Evolutionary conservation across 1,139 yeast genomes (phyloP).

Genomic region (Diutina neorugosa): DNA sequence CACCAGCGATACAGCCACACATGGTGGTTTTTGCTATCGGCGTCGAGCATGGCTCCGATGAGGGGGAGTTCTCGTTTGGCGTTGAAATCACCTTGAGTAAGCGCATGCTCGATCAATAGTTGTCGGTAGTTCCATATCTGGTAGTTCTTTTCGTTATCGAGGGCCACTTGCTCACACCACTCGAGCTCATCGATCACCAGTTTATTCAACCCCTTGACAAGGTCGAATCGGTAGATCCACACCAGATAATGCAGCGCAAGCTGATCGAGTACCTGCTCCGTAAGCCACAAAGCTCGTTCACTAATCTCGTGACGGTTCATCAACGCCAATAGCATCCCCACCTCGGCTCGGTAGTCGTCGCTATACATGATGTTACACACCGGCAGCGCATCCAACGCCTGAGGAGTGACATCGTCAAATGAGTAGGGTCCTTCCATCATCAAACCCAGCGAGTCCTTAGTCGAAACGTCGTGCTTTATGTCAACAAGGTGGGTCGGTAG

Average conservation of each 20-base stretch:
- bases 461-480: too few relatives aligned
- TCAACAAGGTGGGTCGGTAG: not conserved
- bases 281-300: slow-evolving; percentile 57
- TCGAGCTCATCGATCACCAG: slow-evolving; percentile 39
- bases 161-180: slow-evolving; percentile 71
- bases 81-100: slow-evolving; percentile 20
- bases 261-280: slow-evolving; percentile 47
- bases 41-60: slow-evolving; percentile 52
- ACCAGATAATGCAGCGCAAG: slow-evolving; percentile 89
- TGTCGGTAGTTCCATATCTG: slow-evolving; percentile 95
- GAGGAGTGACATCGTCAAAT: not conserved
- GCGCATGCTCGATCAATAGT: slow-evolving; percentile 30
- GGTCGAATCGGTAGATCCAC: slow-evolving; percentile 69
- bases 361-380: slow-evolving; percentile 70
- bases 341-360: slow-evolving; percentile 49
- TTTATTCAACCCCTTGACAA: slow-evolving; percentile 27
- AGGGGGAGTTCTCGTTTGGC: slow-evolving; percentile 51
- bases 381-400: not conserved
- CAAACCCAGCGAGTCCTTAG: too few relatives aligned
- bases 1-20: slow-evolving; percentile 91
- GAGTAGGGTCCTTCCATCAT: not conserved
- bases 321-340: slow-evolving; percentile 54
- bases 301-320: slow-evolving; percentile 51
- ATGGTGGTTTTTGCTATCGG: slow-evolving; percentile 85
- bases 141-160: slow-evolving; percentile 77